Evolutionary conservation across 495 filamentous ascomycete species (phyloP).

Genomic region (Chaetomium tenue): DNA sequence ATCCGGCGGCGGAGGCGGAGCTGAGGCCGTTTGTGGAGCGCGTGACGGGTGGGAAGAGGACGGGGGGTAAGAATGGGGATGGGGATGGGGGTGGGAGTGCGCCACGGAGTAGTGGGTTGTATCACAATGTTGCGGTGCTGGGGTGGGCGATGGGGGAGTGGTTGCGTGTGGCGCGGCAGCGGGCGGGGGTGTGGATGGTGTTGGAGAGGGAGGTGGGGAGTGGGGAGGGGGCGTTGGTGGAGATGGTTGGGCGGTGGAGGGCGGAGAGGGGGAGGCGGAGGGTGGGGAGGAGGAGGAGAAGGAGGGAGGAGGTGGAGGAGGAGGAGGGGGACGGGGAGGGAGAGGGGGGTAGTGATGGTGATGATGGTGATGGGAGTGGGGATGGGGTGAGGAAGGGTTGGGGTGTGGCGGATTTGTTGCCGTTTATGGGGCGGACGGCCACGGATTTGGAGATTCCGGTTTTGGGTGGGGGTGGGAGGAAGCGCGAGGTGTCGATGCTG

Average conservation of each 20-base stretch:
- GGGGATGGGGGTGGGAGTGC: no score
- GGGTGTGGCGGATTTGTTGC: slow-evolving; percentile 33
- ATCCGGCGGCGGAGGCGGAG: slow-evolving; percentile 44
- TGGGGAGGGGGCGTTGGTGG: slow-evolving; percentile 29
- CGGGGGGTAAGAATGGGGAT: neutral
- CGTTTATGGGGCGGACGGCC: slow-evolving; percentile 44
- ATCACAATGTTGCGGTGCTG: slow-evolving; percentile 47
- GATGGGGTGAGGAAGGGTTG: slow-evolving; percentile 11
- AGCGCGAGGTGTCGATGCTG: slow-evolving; percentile 31
- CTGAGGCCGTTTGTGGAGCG: slow-evolving; percentile 43
- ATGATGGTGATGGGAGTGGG: slow-evolving; percentile 13
- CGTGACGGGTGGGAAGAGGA: neutral
- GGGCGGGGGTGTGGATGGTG: slow-evolving; percentile 49
- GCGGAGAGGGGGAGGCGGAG: slow-evolving; percentile 25
- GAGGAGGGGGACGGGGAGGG: slow-evolving; percentile 23
- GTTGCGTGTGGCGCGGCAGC: slow-evolving; percentile 44
- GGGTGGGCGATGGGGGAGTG: slow-evolving; percentile 56
- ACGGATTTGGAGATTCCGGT: slow-evolving; percentile 43
- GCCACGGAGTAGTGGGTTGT: slow-evolving; percentile 32
- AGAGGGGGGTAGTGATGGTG: slow-evolving; percentile 20
- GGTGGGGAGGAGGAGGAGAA: slow-evolving; percentile 25
- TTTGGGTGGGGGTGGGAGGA: slow-evolving; percentile 14
- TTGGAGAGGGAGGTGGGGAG: slow-evolving; percentile 42
- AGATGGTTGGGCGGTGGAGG: slow-evolving; percentile 32
- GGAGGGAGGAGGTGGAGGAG: slow-evolving; percentile 19